Percentiles rank a stretch among this genome's conserved stretches.
phyloP scores from a whole-genome alignment of 257 asterid genomes.

The Coffea eugenioides region DNA sequence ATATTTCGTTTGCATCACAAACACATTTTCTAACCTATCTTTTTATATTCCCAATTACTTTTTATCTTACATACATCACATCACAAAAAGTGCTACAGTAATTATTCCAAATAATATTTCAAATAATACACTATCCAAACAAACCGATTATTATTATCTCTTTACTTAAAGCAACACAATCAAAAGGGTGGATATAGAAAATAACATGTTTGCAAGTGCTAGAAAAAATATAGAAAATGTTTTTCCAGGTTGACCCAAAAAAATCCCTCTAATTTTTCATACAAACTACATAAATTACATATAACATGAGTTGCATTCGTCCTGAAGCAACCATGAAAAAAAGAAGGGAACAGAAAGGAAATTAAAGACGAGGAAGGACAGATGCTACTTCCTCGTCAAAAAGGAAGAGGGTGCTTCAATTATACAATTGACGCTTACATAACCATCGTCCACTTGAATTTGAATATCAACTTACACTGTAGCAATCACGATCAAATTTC shows the following conservation, averaged over 20 bases:
- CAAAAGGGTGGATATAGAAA: too few relatives aligned
- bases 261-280: not conserved
- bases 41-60: too few relatives aligned
- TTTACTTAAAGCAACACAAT: too few relatives aligned
- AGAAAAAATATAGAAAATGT: not conserved
- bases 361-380: constrained; percentile 15
- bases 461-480: not conserved
- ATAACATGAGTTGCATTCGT: constrained; percentile 55
- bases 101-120: too few relatives aligned
- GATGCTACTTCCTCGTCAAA: constrained; percentile 26
- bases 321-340: constrained; percentile 64
- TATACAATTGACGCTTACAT: constrained; percentile 25
- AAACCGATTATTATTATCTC: too few relatives aligned
- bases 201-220: too few relatives aligned
- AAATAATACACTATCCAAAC: too few relatives aligned
- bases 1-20: too few relatives aligned
- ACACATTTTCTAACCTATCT: too few relatives aligned
- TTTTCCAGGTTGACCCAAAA: not conserved
- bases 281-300: constrained; percentile 36
- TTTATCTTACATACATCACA: too few relatives aligned
- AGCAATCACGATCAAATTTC: not conserved
- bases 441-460: constrained; percentile 13
- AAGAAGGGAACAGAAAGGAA: constrained; percentile 32
- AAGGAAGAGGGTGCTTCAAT: constrained; percentile 14
- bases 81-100: too few relatives aligned